Base-by-base conservation (phyloP, 75 land plant genomes). In the Isoetes taiwanensis region DNA sequence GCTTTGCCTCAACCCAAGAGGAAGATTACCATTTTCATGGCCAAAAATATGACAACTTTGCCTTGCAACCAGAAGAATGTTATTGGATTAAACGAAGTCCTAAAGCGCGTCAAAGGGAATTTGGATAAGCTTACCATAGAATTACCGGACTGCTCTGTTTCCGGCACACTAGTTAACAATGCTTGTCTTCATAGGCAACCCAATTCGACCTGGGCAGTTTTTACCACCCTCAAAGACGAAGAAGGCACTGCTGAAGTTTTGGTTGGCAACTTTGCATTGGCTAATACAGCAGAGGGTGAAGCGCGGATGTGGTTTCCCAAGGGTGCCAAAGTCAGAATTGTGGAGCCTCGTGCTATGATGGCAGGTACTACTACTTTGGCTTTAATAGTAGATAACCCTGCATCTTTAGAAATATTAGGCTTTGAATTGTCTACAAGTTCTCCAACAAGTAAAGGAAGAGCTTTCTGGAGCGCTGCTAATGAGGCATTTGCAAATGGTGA, bases 241-340 rank as follows among this genome's bases (percentile, higher is more conserved):
- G 21, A n/a, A 19, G 50, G 25, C 23, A 6, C 50, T 4, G 19
- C 12, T 3, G 6, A 46, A 23, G 8, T 46, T 8, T 23, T 46
- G n/a, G 19, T 46, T 6, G 4, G 12, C 12, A 46, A 46, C 23
- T 46, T 46, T 23, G 25, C 50, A 23, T 8, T 46, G 8, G 4
- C 16, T 16, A 19, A 19, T 16, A 6, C 50, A 5, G 25, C 50
- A 5, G 50, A 46, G 21, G 6, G 21, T 5, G 50, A 46, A 6
- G 50, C 50, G 12, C 50, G 50, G 21, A 23, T n/a, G 19, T 46
- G 50, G 50, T 46, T 46, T n/a, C 50, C 50, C 23, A 5, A n/a
- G 50, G 50, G 50, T 6, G 50, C 50, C 12, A n/a, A 3, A n/a
- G 50, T 46, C 12, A 6, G 50, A 19, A 46, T 46, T n/a, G 16